These are phyloP conservation scores for Fusarium nygamai DNA, from an alignment of 2,329 filamentous ascomycete species.

Conservation along the genomic window DNA sequence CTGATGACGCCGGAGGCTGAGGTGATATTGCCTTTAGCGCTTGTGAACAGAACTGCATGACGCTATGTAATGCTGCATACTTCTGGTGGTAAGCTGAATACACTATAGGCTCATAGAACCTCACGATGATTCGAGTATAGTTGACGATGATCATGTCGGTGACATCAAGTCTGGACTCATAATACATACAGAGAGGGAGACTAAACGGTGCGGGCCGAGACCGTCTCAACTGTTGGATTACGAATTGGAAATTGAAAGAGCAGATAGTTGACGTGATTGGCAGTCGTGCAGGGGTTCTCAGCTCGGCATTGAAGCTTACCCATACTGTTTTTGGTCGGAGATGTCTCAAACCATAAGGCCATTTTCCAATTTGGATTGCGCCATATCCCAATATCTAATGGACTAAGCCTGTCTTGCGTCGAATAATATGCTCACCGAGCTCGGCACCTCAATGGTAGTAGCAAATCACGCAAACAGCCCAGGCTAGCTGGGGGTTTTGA, in stretches of 20 bases:
- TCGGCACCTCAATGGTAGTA: fast-evolving
- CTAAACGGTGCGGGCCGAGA: not conserved
- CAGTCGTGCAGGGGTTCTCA: not conserved
- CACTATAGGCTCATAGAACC: fast-evolving
- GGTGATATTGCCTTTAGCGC: not conserved
- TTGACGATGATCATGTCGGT: not conserved
- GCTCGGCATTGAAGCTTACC: not conserved
- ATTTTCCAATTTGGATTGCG: not conserved
- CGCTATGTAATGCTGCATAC: not conserved
- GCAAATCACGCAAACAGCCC: fast-evolving
- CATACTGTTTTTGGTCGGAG: not conserved
- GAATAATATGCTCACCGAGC: not conserved
- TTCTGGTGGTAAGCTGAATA: not conserved
- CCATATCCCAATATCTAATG: not conserved
- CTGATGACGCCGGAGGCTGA: not conserved
- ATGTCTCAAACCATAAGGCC: not conserved
- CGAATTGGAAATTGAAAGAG: not conserved
- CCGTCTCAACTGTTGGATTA: not conserved
- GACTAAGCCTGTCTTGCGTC: fast-evolving
- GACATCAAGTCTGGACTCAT: not conserved
- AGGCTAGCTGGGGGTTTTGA: fast-evolving
- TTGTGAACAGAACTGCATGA: not conserved
- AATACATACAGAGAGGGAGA: fast-evolving
- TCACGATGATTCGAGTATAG: too few species aligned
- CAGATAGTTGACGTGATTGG: not conserved